Conservation (phyloP, 805 yeast species). For the Pichia gijzeniarum region DNA sequence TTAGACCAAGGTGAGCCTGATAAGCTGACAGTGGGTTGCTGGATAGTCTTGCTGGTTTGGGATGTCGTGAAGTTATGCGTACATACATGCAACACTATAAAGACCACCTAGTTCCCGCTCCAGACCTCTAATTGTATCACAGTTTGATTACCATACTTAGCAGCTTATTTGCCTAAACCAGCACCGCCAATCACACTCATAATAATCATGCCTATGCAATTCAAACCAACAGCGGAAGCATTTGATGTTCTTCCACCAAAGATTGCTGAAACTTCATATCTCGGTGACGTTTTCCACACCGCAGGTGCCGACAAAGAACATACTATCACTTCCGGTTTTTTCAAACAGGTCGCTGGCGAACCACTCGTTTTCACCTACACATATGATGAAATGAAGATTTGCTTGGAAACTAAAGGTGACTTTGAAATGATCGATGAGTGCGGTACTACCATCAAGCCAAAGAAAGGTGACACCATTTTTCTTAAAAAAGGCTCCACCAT, state of each 20-base stretch:
- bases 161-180: too few species aligned
- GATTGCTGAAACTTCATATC: slow-evolving; percentile 56
- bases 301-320: slow-evolving; percentile 45
- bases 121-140: neutral
- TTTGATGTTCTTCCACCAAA: slow-evolving; percentile 49
- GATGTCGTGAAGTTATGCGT: too few species aligned
- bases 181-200: slow-evolving; percentile 3
- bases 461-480: slow-evolving; percentile 61
- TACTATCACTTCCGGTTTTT: slow-evolving; percentile 62
- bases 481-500: slow-evolving; percentile 59
- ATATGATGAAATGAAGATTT: slow-evolving; percentile 42
- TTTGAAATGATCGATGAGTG: slow-evolving; percentile 54
- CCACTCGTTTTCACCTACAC: slow-evolving; percentile 9
- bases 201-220: slow-evolving; percentile 52
- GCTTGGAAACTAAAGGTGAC: slow-evolving; percentile 58
- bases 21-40: too few species aligned
- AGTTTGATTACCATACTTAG: too few species aligned
- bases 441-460: slow-evolving; percentile 49
- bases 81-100: too few species aligned
- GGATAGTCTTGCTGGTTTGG: too few species aligned
- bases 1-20: too few species aligned
- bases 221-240: slow-evolving; percentile 48
- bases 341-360: slow-evolving; percentile 12
- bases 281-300: slow-evolving; percentile 56
- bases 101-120: too few species aligned